These are phyloP conservation scores for Pinus albicaulis DNA, from an alignment of 75 land plant species.

Conservation along the genomic window DNA sequence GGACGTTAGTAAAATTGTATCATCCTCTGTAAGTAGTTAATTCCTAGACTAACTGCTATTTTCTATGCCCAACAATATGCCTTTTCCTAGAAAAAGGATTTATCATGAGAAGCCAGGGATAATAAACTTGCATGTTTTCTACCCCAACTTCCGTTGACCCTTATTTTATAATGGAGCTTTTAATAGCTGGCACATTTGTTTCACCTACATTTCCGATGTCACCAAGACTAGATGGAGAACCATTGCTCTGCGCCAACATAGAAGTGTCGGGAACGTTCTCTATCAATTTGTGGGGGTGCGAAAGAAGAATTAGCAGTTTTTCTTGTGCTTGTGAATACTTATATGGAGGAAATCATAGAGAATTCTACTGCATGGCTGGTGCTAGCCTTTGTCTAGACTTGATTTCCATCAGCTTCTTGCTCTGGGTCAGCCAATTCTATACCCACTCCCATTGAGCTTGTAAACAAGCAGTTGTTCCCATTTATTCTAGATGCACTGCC, in stretches of 20 bases:
- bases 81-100: not conserved
- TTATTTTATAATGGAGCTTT: not conserved
- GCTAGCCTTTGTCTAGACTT: not conserved
- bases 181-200: not conserved
- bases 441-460: not conserved
- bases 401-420: not conserved
- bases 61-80: too few species aligned
- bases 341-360: not conserved
- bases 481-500: too few species aligned
- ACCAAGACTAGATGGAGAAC: not conserved
- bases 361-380: not conserved
- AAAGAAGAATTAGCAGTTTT: not conserved
- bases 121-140: not conserved
- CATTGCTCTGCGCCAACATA: not conserved
- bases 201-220: not conserved
- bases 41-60: too few species aligned
- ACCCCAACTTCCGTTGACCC: not conserved
- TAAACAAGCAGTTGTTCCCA: too few species aligned
- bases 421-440: not conserved
- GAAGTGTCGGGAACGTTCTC: not conserved
- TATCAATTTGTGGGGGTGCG: not conserved
- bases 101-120: not conserved
- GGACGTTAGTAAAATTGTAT: too few species aligned
- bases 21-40: too few species aligned
- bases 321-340: not conserved